Percentiles rank a stretch among this genome's conserved stretches.
Conservation (phyloP, 2,329 filamentous ascomycete species). For the Colletotrichum navitas region DNA sequence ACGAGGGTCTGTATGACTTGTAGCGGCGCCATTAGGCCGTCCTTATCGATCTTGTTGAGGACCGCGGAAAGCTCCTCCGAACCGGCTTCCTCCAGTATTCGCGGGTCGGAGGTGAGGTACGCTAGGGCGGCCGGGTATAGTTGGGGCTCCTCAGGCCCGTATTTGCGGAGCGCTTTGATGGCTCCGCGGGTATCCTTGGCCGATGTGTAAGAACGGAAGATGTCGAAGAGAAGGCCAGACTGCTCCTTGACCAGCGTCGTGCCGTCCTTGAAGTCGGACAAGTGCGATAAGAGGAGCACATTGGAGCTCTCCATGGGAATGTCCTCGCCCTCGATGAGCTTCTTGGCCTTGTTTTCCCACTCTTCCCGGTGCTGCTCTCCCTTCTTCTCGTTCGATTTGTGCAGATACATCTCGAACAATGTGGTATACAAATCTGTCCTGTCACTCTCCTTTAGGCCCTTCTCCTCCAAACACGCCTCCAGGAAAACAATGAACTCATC, state of each 20-base stretch:
- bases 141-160: conserved; percentile 90
- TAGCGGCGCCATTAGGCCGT: conserved; percentile 92
- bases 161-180: conserved; percentile 90
- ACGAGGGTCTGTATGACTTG: conserved; percentile 96
- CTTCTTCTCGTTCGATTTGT: conserved; percentile 84
- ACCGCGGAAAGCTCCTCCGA: conserved; percentile 83
- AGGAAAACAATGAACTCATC: conserved; percentile 93
- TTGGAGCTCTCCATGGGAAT: conserved; percentile 94
- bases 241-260: conserved; percentile 95
- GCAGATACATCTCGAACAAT: conserved; percentile 97
- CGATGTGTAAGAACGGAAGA: conserved; percentile 95
- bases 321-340: conserved; percentile 83
- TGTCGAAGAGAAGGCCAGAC: conserved; percentile 91
- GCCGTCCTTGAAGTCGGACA: conserved; percentile 90
- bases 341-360: conserved; percentile 93
- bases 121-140: conserved; percentile 92
- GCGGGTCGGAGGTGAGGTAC: conserved; percentile 89
- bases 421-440: conserved; percentile 92
- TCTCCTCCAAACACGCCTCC: conserved; percentile 84
- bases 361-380: conserved; percentile 75
- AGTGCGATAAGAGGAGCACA: conserved; percentile 89
- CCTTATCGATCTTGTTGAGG: conserved; percentile 87
- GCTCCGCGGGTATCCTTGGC: conserved; percentile 92
- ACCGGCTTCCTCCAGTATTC: conserved; percentile 87
- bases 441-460: conserved; percentile 78